Conservation (phyloP, 2,329 filamentous ascomycete species). For the Monosporascus ibericus region DNA sequence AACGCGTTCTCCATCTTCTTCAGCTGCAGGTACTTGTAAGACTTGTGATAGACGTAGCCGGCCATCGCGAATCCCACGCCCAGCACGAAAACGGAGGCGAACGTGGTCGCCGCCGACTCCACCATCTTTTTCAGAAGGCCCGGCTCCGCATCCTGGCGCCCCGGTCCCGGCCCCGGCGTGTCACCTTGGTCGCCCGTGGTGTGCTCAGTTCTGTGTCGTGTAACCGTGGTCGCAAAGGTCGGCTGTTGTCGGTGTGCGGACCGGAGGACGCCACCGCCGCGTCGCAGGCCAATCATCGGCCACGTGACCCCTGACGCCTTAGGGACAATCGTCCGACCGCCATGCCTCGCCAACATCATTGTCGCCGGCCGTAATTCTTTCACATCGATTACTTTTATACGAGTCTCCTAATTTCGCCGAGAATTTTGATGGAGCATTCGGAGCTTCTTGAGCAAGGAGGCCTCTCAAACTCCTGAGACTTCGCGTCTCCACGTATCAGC, state of each 20-base stretch:
- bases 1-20: conserved; percentile 91
- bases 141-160: conserved; percentile 16
- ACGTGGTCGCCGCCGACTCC: conserved; percentile 68
- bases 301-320: neutral
- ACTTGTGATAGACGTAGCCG: conserved; percentile 72
- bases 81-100: conserved; percentile 67
- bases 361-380: neutral
- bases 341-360: conserved; percentile 2
- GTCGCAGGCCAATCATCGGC: neutral
- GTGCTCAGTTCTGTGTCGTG: neutral
- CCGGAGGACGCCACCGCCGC: conserved; percentile 3
- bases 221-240: conserved; percentile 10
- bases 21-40: conserved; percentile 88
- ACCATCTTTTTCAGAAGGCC: conserved; percentile 55
- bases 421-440: too few relatives aligned
- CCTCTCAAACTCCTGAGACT: neutral
- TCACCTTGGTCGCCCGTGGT: conserved; percentile 4
- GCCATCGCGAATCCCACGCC: conserved; percentile 59
- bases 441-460: neutral
- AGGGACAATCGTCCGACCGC: neutral
- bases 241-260: conserved; percentile 8
- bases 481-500: neutral
- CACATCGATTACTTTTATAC: neutral
- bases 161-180: neutral
- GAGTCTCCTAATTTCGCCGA: too few relatives aligned